Conservation (phyloP, 306 rosid genomes). For the Astragalus membranaceus region DNA sequence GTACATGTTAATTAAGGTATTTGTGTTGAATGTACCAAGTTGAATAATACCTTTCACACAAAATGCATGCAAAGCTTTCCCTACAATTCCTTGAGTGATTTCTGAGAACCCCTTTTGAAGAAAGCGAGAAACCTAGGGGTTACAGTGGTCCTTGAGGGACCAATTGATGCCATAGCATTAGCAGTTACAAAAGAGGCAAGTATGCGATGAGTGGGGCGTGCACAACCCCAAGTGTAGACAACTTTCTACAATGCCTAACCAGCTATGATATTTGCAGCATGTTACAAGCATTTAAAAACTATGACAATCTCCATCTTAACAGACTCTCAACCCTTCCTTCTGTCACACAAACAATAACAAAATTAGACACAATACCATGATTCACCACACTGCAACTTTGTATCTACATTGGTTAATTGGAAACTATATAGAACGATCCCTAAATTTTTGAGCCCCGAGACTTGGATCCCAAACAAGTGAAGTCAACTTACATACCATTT, state of each 20-base stretch:
- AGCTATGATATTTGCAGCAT: constrained; percentile 25
- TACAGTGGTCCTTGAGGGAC: constrained; percentile 42
- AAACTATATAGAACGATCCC: no score
- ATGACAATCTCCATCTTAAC: no score
- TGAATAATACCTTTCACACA: constrained; percentile 51
- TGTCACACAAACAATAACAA: no score
- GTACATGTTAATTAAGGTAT: constrained; percentile 72
- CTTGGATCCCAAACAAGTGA: no score
- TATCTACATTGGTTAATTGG: no score
- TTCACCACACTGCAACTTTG: no score
- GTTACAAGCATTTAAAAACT: no score
- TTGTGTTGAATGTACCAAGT: constrained; percentile 42
- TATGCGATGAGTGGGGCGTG: neutral
- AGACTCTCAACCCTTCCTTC: no score
- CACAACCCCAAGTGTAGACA: constrained; percentile 23
- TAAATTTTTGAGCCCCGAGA: no score
- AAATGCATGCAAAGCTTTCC: constrained; percentile 65
- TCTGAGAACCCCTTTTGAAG: constrained; percentile 66
- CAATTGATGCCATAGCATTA: constrained; percentile 19
- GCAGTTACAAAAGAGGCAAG: neutral
- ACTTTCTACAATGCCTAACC: constrained; percentile 39
- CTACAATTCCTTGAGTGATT: constrained; percentile 46
- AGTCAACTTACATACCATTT: neutral
- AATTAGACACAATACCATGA: no score
- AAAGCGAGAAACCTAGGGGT: constrained; percentile 60